Percentiles rank a stretch among this genome's conserved stretches.
These are phyloP conservation scores for Epichloe uncinata DNA, from an alignment of 2,329 filamentous ascomycete species.

Conservation along the genomic window DNA sequence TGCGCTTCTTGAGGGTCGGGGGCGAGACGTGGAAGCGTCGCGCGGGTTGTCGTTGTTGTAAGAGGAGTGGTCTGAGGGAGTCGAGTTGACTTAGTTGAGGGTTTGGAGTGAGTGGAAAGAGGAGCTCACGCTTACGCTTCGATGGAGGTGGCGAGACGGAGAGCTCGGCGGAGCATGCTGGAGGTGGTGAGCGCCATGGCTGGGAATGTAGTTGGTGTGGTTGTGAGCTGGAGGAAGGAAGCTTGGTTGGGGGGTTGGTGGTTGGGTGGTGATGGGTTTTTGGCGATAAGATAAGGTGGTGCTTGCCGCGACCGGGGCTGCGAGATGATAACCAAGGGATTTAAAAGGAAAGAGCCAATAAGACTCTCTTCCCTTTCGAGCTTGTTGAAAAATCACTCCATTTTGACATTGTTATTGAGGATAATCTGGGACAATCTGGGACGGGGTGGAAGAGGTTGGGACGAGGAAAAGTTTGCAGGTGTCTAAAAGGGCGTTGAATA, in stretches of 20 bases:
- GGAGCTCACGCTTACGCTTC: conserved; percentile 11
- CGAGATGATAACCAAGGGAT: too few species aligned
- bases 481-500: too few species aligned
- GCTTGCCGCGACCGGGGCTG: background rate
- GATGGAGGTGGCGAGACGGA: conserved; percentile 3
- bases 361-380: too few species aligned
- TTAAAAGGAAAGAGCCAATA: too few species aligned
- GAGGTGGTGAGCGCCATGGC: conserved; percentile 1
- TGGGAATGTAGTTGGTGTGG: background rate
- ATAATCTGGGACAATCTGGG: too few species aligned
- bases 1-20: conserved; percentile 25
- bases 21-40: conserved; percentile 20
- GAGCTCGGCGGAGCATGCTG: background rate
- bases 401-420: too few species aligned
- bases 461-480: too few species aligned
- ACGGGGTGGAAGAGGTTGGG: too few species aligned
- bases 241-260: background rate
- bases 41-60: background rate
- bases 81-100: background rate
- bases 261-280: background rate
- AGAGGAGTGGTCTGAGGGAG: background rate
- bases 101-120: background rate
- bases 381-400: too few species aligned
- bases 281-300: background rate
- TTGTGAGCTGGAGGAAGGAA: background rate